These are phyloP conservation scores for Colletotrichum zoysiae DNA, from an alignment of 2,329 filamentous ascomycete species.

Conservation along the genomic window DNA sequence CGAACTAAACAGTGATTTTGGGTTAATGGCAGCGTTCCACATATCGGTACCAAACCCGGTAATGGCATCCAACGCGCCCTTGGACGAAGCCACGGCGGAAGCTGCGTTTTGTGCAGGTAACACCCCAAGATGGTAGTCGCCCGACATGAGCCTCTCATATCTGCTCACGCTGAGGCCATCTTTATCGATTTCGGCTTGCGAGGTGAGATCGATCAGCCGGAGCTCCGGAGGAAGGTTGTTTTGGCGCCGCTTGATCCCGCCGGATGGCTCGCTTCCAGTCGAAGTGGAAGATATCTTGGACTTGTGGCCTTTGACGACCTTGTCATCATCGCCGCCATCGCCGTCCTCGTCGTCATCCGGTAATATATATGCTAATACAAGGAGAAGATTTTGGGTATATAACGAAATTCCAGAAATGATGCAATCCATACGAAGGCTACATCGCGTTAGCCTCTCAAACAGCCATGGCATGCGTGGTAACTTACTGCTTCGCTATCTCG, in stretches of 20 bases:
- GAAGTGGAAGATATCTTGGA: slow-evolving; percentile 61
- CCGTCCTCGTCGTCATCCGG: slow-evolving; percentile 77
- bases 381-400: slow-evolving; percentile 91
- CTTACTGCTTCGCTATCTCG: slow-evolving; percentile 93
- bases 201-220: slow-evolving; percentile 88
- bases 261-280: slow-evolving; percentile 68
- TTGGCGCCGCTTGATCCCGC: slow-evolving; percentile 77
- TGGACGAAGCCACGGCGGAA: slow-evolving; percentile 72
- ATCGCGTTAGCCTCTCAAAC: slow-evolving; percentile 47
- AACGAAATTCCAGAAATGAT: slow-evolving; percentile 97
- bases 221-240: slow-evolving; percentile 90
- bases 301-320: slow-evolving; percentile 53
- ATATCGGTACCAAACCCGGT: slow-evolving; percentile 80
- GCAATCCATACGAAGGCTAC: slow-evolving; percentile 92
- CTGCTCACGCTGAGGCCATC: slow-evolving; percentile 88
- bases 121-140: slow-evolving; percentile 91
- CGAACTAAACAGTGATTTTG: slow-evolving; percentile 88
- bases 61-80: slow-evolving; percentile 81
- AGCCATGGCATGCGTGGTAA: slow-evolving; percentile 41
- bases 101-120: slow-evolving; percentile 80
- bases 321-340: slow-evolving; percentile 52
- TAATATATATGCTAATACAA: slow-evolving; percentile 91
- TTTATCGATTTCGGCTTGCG: slow-evolving; percentile 88
- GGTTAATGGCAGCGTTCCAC: slow-evolving; percentile 92
- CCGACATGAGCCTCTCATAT: slow-evolving; percentile 86